A percentile compares a stretch with the other conserved stretches of the same genome.
These are phyloP conservation scores for Groenewaldozyma tartarivorans DNA, from an alignment of 805 yeast species.

Conservation along the genomic window DNA sequence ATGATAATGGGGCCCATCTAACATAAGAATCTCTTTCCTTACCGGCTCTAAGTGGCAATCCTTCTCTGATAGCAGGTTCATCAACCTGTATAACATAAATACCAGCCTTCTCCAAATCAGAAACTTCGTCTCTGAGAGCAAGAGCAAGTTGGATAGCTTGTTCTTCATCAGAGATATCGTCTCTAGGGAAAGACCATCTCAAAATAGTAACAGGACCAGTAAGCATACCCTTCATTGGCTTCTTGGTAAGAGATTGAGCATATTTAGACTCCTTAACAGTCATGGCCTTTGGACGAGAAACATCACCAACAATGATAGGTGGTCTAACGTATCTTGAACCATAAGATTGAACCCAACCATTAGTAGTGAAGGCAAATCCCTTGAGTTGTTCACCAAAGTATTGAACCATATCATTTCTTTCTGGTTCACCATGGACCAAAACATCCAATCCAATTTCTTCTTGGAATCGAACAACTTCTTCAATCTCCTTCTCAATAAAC, in stretches of 20 bases:
- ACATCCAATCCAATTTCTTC: constrained; percentile 98
- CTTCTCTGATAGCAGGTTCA: constrained; percentile 99
- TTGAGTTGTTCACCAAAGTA: constrained; percentile 98
- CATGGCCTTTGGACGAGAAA: constrained; percentile 97
- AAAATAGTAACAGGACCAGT: constrained; percentile 99
- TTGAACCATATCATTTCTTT: constrained; percentile 99
- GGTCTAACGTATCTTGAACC: constrained; percentile 99
- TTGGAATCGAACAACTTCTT: constrained; percentile 94
- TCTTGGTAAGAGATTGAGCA: constrained; percentile 92
- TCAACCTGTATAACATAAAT: constrained; percentile 97
- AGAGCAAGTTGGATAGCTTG: constrained; percentile 96
- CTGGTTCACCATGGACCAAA: constrained; percentile 99
- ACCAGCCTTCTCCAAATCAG: constrained; percentile 97
- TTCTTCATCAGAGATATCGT: constrained; percentile 83
- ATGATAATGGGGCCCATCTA: constrained; percentile 98
- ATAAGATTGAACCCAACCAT: constrained; percentile 99
- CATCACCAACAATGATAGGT: constrained; percentile 98
- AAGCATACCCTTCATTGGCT: constrained; percentile 99
- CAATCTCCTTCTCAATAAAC: constrained; percentile 95
- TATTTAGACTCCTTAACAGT: constrained; percentile 98
- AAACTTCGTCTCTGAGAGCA: constrained; percentile 97
- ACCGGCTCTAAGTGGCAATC: constrained; percentile 98
- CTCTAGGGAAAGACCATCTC: constrained; percentile 99
- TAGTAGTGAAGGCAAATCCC: constrained; percentile 96
- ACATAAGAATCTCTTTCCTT: constrained; percentile 92